Evolutionary conservation across 148 eudicot genomes (phyloP), one percentile per base, ranked within the genome.

Genomic region (Rhododendron ferrugineum): DNA sequence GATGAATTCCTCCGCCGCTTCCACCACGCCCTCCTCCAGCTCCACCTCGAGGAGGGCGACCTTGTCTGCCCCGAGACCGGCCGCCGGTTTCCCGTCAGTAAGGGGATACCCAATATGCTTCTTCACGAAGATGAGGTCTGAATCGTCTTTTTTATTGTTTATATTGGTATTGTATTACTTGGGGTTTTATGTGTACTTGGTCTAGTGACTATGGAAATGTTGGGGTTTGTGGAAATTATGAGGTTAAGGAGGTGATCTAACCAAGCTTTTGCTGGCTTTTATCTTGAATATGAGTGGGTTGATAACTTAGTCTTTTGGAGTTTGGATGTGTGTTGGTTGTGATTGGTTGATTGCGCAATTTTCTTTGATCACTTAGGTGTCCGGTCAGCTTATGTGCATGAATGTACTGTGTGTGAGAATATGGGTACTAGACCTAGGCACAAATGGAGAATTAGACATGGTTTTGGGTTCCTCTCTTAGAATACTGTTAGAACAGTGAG

Each of bases 1-100:
- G 91, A 88, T 10, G 92, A 89, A 40, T 94, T 92, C 30, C 90
- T 91, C 37, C 78, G 54, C 23, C 82, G 84, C 81, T 86, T 94
- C 85, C 98, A 97, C 83, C 96, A 92, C 54, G 98, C 99, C 6
- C 93, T 96, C n/a, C 92, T 96, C 26, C 93, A 96, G 92, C 85
- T 96, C 82, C 95, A 95, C 52, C 92, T 96, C 37, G 98, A 95
- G 82, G 99, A 95, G 85, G 99, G 98, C 18, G 92, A 95, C 16
- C 94, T 96, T 32, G 87, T 96, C 66, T 96, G 99, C 84, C 98
- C 98, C 0, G 96, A 96, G 90, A 95, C 96, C 11, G 90, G 87
- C 11, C 86, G 93, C n/a, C 80, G 83, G n/a, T 91, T 92, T 40
- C 91, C 92, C n/a, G 92, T 90, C 50, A 88, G 70, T 64, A 95